phyloP scores from a whole-genome alignment of 1,284 basidiomycete species.

The Naganishia sp. region DNA sequence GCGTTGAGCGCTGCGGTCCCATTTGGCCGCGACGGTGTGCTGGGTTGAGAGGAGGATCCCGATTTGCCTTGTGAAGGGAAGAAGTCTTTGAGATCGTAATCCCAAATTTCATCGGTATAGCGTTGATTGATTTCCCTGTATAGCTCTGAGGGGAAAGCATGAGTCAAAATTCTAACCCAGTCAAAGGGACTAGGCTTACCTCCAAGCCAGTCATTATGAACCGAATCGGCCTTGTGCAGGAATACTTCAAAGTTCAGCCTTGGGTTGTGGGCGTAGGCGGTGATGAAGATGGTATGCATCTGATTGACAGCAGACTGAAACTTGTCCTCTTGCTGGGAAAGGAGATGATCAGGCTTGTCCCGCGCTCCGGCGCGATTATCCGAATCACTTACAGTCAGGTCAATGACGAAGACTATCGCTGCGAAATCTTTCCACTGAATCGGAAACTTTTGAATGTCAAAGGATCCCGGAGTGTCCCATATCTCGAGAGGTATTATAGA shows the following conservation, averaged over 20 bases:
- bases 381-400: conserved; percentile 72
- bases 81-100: conserved; percentile 31
- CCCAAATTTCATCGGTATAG: conserved; percentile 31
- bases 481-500: conserved; percentile 89
- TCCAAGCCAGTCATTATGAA: conserved; percentile 88
- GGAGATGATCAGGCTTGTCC: background rate
- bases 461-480: conserved; percentile 91
- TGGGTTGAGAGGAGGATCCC: conserved; percentile 8
- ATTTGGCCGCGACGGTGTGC: conserved; percentile 17
- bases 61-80: conserved; percentile 13
- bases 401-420: conserved; percentile 90
- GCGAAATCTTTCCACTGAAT: conserved; percentile 72
- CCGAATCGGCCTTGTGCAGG: conserved; percentile 91
- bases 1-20: background rate
- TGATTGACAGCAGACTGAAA: conserved; percentile 69
- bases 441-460: conserved; percentile 72
- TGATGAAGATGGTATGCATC: conserved; percentile 73
- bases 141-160: background rate
- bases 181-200: background rate
- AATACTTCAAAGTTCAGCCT: conserved; percentile 86
- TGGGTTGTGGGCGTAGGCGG: conserved; percentile 73
- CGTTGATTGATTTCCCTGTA: conserved; percentile 31
- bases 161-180: background rate
- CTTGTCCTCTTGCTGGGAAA: conserved; percentile 53
- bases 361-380: background rate